Base-by-base conservation (phyloP, 2,329 filamentous ascomycete species). In the Cladophialophora yegresii region DNA sequence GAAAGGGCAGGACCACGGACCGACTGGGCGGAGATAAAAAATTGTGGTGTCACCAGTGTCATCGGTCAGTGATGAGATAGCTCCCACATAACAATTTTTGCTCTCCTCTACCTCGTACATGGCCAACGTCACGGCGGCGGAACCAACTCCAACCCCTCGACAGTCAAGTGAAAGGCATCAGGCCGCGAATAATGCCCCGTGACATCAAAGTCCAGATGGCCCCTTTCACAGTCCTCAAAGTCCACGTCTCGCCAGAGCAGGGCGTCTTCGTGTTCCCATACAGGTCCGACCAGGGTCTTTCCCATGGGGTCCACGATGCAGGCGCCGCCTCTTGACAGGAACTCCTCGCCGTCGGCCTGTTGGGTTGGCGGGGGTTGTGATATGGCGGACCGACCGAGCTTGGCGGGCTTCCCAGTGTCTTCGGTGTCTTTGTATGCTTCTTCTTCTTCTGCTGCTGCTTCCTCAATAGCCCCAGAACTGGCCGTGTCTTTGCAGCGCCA, bases 211-310 rank as follows among this genome's bases (percentile, higher is more conserved):
- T 96, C 92, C 69, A 96, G 75, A 58, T 91, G 81, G 0, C 92
- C 93, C 9, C 91, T 83, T 69, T 92, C 85, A 71, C 93, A 96
- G 70, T 96, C 92, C 54, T 96, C 90, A 72, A 97, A 89, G 73
- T 97, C 92, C 3, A 93, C 88, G 68, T 95, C 90, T 0, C 85
- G 82, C 36, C 85, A 84, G 58, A 92, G 78, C 32, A 96, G 75
- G 3, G 85, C 82, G 16, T 88, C 79, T 60, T 93, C 88, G 53
- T 81, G 77, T 64, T 96, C 90, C 92, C 92, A 96, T 64, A 95
- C 80, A 0, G 93, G 93, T 0, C 90, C 92, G 1, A 86, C 86
- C 1, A 96, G 77, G 0, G 93, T 86, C n/a, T 93, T 85, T 0
- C 93, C 93, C 49, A 89, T 81, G 0, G 93, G 92, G 9, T 85